Percentiles rank a stretch among this genome's conserved stretches.
Conservation (phyloP, 163 green algal species). For the Scenedesmus sp. region DNA sequence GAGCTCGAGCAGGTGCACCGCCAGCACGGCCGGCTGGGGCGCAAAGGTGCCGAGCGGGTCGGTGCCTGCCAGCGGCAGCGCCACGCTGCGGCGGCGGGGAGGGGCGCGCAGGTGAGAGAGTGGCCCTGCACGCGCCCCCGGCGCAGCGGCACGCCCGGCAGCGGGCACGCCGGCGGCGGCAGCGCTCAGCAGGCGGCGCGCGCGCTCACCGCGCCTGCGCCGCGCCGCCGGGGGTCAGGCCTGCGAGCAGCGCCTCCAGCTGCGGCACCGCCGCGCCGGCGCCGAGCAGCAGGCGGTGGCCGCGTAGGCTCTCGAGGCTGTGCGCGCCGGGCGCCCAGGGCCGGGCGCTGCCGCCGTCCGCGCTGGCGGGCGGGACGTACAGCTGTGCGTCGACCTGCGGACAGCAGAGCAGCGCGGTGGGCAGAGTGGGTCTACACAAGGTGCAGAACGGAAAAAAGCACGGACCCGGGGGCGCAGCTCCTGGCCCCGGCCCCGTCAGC, state of each 20-base stretch:
- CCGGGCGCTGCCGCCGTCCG: background rate
- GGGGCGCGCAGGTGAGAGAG: background rate
- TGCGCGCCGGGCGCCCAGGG: background rate
- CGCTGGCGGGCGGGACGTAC: background rate
- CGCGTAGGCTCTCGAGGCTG: conserved; percentile 8
- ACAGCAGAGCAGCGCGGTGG: no score
- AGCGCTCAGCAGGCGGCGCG: background rate
- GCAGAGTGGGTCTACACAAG: no score
- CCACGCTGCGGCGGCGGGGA: conserved; percentile 16
- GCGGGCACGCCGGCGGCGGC: background rate
- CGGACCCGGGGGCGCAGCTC: no score
- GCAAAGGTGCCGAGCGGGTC: background rate
- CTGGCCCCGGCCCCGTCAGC: no score
- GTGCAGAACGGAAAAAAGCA: no score
- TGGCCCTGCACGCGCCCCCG: background rate
- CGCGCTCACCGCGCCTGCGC: conserved; percentile 10
- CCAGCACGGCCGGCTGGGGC: background rate
- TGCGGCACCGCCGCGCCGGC: background rate
- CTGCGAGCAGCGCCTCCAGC: conserved; percentile 10
- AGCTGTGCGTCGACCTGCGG: conserved; percentile 24
- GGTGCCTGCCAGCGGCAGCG: background rate
- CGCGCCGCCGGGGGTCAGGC: conserved; percentile 15
- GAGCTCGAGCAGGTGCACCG: conserved; percentile 7
- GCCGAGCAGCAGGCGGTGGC: conserved; percentile 13
- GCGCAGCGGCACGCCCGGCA: background rate